A percentile compares a stretch with the other conserved stretches of the same genome.
phyloP scores from a whole-genome alignment of 306 rosid species.

The Quillaja saponaria region DNA sequence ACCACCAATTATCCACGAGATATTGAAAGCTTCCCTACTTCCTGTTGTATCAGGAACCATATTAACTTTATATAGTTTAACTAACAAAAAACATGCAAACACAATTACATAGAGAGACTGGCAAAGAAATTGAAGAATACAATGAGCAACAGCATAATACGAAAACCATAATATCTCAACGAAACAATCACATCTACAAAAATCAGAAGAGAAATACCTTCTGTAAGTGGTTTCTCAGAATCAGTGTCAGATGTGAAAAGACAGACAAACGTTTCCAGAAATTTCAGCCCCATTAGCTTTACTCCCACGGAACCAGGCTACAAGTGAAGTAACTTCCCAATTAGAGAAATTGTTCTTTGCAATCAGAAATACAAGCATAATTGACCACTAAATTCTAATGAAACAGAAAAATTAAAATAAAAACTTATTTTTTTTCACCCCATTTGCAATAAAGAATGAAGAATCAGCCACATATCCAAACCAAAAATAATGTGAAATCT shows the following conservation, averaged over 20 bases:
- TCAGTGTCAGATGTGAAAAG: constrained; percentile 70
- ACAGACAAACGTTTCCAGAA: constrained; percentile 79
- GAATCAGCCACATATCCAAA: neutral
- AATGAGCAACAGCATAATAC: constrained; percentile 18
- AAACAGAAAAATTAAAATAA: neutral
- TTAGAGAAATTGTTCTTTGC: constrained; percentile 29
- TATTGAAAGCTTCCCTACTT: constrained; percentile 55
- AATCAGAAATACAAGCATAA: constrained; percentile 13
- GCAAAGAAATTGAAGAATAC: neutral
- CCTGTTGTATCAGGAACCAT: constrained; percentile 43
- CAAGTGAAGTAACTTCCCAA: constrained; percentile 46
- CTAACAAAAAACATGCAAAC: constrained; percentile 21
- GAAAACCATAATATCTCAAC: constrained; percentile 16
- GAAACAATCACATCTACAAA: constrained; percentile 13
- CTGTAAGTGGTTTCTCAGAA: constrained; percentile 53
- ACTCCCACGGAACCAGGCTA: constrained; percentile 77
- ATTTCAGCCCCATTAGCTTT: constrained; percentile 83
- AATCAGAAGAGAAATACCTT: constrained; percentile 60
- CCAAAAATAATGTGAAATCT: constrained; percentile 2
- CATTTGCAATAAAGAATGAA: neutral
- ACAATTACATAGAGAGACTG: constrained; percentile 1
- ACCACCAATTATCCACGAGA: constrained; percentile 79
- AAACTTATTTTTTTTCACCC: neutral
- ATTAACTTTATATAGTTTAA: constrained; percentile 31
- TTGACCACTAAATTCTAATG: constrained; percentile 12